phyloP scores from a whole-genome alignment of 805 yeast genomes.

The Candida nemodendra region DNA sequence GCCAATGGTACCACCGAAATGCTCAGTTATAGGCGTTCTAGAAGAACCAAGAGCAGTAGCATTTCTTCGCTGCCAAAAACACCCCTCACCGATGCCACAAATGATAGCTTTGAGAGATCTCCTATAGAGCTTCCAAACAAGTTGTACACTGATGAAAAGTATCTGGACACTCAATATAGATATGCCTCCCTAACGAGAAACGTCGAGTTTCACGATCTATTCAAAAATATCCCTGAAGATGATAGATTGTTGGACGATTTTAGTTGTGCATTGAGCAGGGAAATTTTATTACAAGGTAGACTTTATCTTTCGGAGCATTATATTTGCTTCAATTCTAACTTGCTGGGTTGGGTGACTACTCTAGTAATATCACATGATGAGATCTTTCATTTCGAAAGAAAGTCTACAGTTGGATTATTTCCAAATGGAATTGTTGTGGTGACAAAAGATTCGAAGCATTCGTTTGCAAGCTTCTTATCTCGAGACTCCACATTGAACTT shows the following conservation, averaged over 20 bases:
- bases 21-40: conserved; percentile 30
- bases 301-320: conserved; percentile 75
- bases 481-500: conserved; percentile 76
- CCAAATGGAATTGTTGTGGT: conserved; percentile 84
- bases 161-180: conserved; percentile 54
- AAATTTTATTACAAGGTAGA: conserved; percentile 84
- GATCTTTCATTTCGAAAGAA: conserved; percentile 71
- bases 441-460: conserved; percentile 61
- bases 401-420: conserved; percentile 81
- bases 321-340: conserved; percentile 81
- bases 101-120: conserved; percentile 16
- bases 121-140: conserved; percentile 34
- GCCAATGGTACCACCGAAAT: conserved; percentile 30
- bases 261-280: conserved; percentile 85
- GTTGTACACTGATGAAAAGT: conserved; percentile 58
- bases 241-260: conserved; percentile 84
- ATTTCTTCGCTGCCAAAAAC: conserved; percentile 22
- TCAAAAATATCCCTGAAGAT: conserved; percentile 61
- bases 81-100: conserved; percentile 14
- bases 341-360: conserved; percentile 89
- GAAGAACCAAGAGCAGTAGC: conserved; percentile 19
- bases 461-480: conserved; percentile 83
- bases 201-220: conserved; percentile 73
- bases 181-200: conserved; percentile 66
- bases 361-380: conserved; percentile 71